These are phyloP conservation scores for Houttuynia cordata DNA, from an alignment of 164 flowering plant species.

Conservation along the genomic window DNA sequence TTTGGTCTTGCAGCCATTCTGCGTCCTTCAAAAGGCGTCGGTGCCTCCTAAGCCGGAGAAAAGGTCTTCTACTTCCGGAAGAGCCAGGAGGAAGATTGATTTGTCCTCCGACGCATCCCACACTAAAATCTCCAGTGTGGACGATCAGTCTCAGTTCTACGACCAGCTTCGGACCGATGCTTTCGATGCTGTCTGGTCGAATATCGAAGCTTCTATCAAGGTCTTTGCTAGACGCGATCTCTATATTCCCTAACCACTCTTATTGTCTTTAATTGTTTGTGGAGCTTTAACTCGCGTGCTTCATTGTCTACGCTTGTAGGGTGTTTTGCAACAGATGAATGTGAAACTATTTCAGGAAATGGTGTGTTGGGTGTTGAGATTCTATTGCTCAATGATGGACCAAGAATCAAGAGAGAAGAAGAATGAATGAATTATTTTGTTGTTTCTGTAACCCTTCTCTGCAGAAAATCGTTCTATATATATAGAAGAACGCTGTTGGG, in stretches of 20 bases:
- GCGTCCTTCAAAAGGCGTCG: conserved; percentile 64
- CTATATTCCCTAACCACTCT: neutral
- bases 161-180: conserved; percentile 35
- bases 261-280: neutral
- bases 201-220: conserved; percentile 46
- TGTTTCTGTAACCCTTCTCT: too few species aligned
- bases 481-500: too few species aligned
- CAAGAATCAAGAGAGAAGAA: too few species aligned
- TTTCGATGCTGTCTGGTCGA: conserved; percentile 55
- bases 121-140: conserved; percentile 5
- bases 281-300: too few species aligned
- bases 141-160: conserved; percentile 7
- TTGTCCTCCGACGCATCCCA: conserved; percentile 8
- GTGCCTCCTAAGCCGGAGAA: conserved; percentile 21
- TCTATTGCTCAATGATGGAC: too few species aligned
- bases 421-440: too few species aligned
- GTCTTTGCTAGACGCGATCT: conserved; percentile 10
- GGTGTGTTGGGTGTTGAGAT: too few species aligned
- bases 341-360: conserved; percentile 38
- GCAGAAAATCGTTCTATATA: too few species aligned
- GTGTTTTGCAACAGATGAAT: conserved; percentile 45
- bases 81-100: conserved; percentile 43
- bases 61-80: conserved; percentile 14
- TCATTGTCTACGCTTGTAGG: conserved; percentile 23
- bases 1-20: conserved; percentile 46